Evolutionary conservation across 768 basidiomycete genomes (phyloP), one percentile per base, ranked within the genome.

Genomic region (Amanita brunnescens): DNA sequence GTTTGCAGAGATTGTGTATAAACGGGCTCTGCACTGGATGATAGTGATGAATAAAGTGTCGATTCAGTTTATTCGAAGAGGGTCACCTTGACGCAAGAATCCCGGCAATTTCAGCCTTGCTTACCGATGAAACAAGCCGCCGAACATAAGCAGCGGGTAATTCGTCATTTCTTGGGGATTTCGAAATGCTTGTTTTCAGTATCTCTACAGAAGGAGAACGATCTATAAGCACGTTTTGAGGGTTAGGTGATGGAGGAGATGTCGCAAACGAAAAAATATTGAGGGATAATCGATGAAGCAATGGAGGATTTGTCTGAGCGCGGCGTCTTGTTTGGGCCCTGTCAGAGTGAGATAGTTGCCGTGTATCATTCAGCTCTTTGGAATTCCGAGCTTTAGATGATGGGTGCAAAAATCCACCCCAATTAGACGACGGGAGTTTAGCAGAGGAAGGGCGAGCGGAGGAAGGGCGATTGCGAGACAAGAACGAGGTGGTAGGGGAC

Each of bases 81-180:
- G 58, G 67, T 57, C 66, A 93, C 93, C 80, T 88, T 13, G 87
- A 80, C 29, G 94, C 92, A 21, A 97, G 66, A 12, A 91, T 77
- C 18, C 77, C 76, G 0, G 87, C 86, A 35, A 97, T 71, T 59
- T 96, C 93, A 1, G 82, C 77, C 62, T 88, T 86, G 57, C 75
- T 81, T 8, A 91, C 80, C 30, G 77, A 75, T 14, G 76, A 67
- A 35, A 74, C 66, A 37, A 98, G 66, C 53, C 91, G 74, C 10
- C 67, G 61, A 26, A 96, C 64, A 67, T 89, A 97, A 2, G 67
- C 63, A 52, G 81, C 82, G 1, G 87, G 81, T 20, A 81, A 77
- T 65, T 95, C 91, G 30, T 76, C 79, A 33, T 74, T 68, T 14
- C 62, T 56, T 32, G 66, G 67, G 2, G 85, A 83, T 59, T 72